Evolutionary conservation across 805 yeast species (phyloP).

Genomic region (Cyberlindnera lachancei): DNA sequence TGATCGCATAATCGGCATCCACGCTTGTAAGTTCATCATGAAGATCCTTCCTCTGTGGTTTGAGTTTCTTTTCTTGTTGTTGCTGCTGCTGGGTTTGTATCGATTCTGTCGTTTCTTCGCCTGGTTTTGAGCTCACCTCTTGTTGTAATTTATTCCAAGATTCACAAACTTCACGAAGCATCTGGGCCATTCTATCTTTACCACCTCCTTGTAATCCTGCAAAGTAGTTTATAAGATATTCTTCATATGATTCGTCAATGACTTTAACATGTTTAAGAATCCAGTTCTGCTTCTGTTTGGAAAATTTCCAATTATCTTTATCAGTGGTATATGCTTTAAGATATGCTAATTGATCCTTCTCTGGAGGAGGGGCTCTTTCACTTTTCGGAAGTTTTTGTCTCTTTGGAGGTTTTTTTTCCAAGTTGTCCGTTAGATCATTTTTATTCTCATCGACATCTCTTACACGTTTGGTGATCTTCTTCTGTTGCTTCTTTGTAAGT

Average conservation of each 20-base stretch:
- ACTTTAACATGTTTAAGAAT: conserved; percentile 51
- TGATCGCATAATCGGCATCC: conserved; percentile 21
- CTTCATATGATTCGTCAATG: conserved; percentile 47
- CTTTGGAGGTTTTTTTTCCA: conserved; percentile 54
- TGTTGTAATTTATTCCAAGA: conserved; percentile 44
- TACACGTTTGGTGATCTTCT: conserved; percentile 27
- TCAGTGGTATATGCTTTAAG: conserved; percentile 52
- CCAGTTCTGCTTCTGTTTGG: conserved; percentile 86
- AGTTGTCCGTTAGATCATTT: conserved; percentile 10
- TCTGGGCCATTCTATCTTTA: conserved; percentile 44
- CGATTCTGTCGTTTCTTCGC: neutral
- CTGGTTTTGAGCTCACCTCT: conserved; percentile 2
- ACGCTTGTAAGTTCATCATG: conserved; percentile 18
- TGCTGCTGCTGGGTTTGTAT: conserved; percentile 1
- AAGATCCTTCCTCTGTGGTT: conserved; percentile 7
- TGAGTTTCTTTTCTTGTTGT: conserved; percentile 3
- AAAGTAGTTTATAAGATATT: conserved; percentile 43
- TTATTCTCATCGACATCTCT: conserved; percentile 9
- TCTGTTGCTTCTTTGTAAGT: conserved; percentile 35
- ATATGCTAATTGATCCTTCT: conserved; percentile 65
- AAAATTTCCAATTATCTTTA: conserved; percentile 66
- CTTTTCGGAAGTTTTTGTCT: conserved; percentile 60
- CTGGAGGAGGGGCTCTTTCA: conserved; percentile 66
- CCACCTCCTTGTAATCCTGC: conserved; percentile 67
- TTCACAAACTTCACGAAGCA: conserved; percentile 37